Percentiles rank a stretch among this genome's conserved stretches.
These are phyloP conservation scores for Cladophialophora immunda DNA, from an alignment of 2,329 filamentous ascomycete species.

Conservation along the genomic window DNA sequence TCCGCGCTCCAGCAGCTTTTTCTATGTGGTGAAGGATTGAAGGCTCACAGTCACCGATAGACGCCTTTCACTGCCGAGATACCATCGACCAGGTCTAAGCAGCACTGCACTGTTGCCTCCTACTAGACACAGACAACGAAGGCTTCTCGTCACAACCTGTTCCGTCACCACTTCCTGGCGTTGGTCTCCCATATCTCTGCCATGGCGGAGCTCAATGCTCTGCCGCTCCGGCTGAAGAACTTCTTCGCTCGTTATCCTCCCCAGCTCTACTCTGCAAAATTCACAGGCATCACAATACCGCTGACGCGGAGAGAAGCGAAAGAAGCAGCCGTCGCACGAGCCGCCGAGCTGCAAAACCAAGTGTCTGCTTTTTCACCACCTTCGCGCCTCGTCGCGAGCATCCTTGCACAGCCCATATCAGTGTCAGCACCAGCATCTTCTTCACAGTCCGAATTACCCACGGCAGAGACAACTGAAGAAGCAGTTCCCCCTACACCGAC, in stretches of 20 bases:
- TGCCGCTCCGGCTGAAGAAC: slow-evolving; percentile 79
- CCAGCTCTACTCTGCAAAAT: slow-evolving; percentile 54
- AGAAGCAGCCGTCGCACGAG: slow-evolving; percentile 28
- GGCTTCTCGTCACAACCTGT: background rate
- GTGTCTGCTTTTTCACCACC: background rate
- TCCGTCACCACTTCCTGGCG: background rate
- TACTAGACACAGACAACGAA: background rate
- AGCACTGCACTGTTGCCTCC: background rate
- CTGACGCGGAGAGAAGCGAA: slow-evolving; percentile 35
- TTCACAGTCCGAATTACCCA: slow-evolving; percentile 49
- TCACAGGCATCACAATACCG: slow-evolving; percentile 42
- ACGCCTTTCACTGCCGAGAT: background rate
- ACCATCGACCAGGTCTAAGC: background rate
- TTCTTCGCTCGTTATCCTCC: slow-evolving; percentile 94
- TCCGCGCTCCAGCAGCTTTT: slow-evolving; percentile 1
- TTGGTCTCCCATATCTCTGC: background rate
- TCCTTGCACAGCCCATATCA: slow-evolving; percentile 19
- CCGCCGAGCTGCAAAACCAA: slow-evolving; percentile 8
- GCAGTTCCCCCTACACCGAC: slow-evolving; percentile 40
- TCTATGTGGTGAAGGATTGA: background rate
- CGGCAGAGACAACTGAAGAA: slow-evolving; percentile 57
- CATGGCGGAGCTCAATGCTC: slow-evolving; percentile 43
- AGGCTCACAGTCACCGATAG: background rate
- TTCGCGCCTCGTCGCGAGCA: background rate
- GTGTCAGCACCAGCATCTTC: slow-evolving; percentile 15